phyloP scores from a whole-genome alignment of 177 flowering plant genomes.

The Vitis hybrid region DNA sequence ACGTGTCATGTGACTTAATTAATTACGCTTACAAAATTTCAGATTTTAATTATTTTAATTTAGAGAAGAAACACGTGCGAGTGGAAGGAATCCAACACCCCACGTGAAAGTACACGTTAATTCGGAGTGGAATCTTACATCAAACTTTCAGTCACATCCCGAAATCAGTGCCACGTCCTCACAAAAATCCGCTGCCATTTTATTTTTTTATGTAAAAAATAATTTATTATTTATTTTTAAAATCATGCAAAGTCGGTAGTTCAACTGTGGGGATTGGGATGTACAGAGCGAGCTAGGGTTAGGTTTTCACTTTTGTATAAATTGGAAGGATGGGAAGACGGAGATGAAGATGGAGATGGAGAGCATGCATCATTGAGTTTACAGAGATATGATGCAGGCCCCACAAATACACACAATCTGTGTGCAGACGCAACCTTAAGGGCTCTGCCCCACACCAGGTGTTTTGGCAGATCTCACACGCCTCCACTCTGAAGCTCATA shows the following conservation, averaged over 20 bases:
- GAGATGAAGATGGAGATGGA: not conserved
- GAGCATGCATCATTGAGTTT: not conserved
- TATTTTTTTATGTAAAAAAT: too few relatives aligned
- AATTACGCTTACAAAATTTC: too few relatives aligned
- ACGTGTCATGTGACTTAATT: too few relatives aligned
- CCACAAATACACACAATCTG: too few relatives aligned
- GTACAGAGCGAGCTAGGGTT: not conserved
- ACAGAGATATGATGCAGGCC: not conserved
- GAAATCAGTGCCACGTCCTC: not conserved
- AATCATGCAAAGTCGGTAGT: not conserved
- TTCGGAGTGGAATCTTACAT: not conserved
- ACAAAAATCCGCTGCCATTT: not conserved
- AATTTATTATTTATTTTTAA: too few relatives aligned
- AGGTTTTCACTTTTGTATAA: not conserved
- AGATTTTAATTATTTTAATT: too few relatives aligned
- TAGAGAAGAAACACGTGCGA: too few relatives aligned
- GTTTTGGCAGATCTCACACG: constrained; percentile 21
- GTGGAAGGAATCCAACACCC: too few relatives aligned
- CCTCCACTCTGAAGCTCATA: not conserved
- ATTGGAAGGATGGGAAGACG: too few relatives aligned
- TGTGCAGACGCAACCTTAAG: not conserved
- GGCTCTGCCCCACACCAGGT: not conserved
- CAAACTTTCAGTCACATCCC: not conserved
- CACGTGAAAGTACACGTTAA: not conserved
- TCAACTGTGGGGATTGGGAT: not conserved